A percentile compares a stretch with the other conserved stretches of the same genome.
phyloP scores from a whole-genome alignment of 768 basidiomycete species.

The Trametes elegans region DNA sequence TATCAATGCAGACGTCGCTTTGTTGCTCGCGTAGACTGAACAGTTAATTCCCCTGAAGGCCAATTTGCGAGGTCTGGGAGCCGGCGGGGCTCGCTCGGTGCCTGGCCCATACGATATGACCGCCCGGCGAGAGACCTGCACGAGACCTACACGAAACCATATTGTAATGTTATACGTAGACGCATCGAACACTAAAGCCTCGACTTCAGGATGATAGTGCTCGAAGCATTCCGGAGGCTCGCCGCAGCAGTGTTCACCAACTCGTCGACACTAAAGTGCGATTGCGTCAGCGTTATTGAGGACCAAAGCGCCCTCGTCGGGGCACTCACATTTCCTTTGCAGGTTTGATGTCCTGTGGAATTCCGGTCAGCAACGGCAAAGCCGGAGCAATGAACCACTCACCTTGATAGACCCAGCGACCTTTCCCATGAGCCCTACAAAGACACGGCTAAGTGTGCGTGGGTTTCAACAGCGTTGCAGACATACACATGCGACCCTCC shows the following conservation, averaged over 20 bases:
- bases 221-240: slow-evolving; percentile 47
- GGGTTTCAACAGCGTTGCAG: neutral
- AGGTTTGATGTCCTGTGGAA: slow-evolving; percentile 67
- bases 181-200: slow-evolving; percentile 43
- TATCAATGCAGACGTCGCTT: too few relatives aligned
- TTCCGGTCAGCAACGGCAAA: slow-evolving; percentile 1
- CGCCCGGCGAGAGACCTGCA: too few relatives aligned
- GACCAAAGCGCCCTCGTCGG: too few relatives aligned
- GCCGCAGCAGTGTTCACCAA: slow-evolving; percentile 68
- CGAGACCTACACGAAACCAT: too few relatives aligned
- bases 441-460: neutral
- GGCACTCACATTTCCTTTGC: slow-evolving; percentile 83
- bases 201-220: slow-evolving; percentile 42
- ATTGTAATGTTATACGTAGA: too few relatives aligned
- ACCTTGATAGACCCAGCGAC: slow-evolving; percentile 71
- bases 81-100: too few relatives aligned
- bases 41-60: too few relatives aligned
- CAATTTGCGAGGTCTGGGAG: too few relatives aligned
- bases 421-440: slow-evolving; percentile 72
- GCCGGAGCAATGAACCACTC: too few relatives aligned
- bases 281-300: slow-evolving; percentile 2
- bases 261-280: slow-evolving; percentile 65
- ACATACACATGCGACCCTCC: slow-evolving; percentile 59
- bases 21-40: too few relatives aligned
- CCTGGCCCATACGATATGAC: too few relatives aligned